A percentile compares a stretch with the other conserved stretches of the same genome.
Evolutionary conservation across 257 asterid genomes (phyloP).

Genomic region (Nicotiana otophora): DNA sequence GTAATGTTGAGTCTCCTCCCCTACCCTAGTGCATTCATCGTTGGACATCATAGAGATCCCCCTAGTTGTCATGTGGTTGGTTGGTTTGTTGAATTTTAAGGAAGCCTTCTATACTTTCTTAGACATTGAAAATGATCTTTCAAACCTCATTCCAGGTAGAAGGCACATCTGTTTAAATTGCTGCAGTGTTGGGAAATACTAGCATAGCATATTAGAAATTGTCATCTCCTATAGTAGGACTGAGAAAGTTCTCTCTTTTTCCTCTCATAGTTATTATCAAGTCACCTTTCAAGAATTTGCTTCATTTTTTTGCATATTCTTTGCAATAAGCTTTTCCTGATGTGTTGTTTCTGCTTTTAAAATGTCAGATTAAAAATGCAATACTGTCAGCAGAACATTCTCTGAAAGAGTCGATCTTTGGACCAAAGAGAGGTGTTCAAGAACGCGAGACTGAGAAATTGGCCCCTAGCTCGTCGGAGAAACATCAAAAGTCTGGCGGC

Average conservation of each 20-base stretch:
- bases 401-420: constrained; percentile 56
- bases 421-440: constrained; percentile 41
- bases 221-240: background rate
- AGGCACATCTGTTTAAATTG: background rate
- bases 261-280: background rate
- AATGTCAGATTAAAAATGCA: constrained; percentile 57
- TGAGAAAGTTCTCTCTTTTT: background rate
- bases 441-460: constrained; percentile 30
- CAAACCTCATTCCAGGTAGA: too few species aligned
- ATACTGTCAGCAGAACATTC: constrained; percentile 60
- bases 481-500: constrained; percentile 32
- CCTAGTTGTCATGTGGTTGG: background rate
- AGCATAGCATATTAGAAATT: background rate
- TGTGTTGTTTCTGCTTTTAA: constrained; percentile 7
- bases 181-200: background rate
- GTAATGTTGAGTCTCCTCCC: background rate
- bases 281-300: background rate
- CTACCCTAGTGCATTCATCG: background rate
- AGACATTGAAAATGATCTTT: background rate
- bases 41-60: background rate
- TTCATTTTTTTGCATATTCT: background rate
- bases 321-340: background rate
- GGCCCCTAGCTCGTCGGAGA: constrained; percentile 36
- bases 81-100: background rate
- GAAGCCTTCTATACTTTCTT: background rate